Evolutionary conservation across 2,329 filamentous ascomycete species (phyloP).

Genomic region (Phialemonium atrogriseum): DNA sequence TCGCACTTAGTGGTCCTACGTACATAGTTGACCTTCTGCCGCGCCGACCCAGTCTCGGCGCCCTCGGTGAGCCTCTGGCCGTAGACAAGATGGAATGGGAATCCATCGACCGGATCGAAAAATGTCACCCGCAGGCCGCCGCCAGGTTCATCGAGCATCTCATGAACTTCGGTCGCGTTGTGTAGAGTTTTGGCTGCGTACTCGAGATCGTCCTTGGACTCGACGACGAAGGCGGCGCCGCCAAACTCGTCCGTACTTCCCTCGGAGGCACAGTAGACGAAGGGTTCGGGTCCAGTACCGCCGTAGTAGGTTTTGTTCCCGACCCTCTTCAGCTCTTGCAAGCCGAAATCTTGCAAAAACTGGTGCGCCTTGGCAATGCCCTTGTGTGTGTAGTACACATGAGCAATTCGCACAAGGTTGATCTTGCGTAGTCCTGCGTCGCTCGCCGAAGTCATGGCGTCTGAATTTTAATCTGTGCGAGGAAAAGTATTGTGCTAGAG

Average conservation of each 20-base stretch:
- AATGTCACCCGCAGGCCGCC: slow-evolving; percentile 44
- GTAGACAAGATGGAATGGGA: slow-evolving; percentile 45
- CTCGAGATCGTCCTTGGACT: slow-evolving; percentile 40
- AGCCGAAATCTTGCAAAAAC: slow-evolving; percentile 34
- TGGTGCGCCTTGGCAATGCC: slow-evolving; percentile 24
- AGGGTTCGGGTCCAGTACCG: slow-evolving; percentile 48
- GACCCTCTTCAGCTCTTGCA: slow-evolving; percentile 22
- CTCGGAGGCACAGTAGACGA: slow-evolving; percentile 41
- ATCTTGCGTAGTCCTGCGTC: slow-evolving; percentile 13
- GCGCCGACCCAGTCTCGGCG: too few species aligned
- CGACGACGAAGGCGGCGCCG: slow-evolving; percentile 45
- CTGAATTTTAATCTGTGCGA: too few species aligned
- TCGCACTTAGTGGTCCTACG: too few species aligned
- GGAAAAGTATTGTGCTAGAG: too few species aligned
- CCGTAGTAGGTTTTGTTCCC: slow-evolving; percentile 41
- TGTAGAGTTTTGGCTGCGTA: slow-evolving; percentile 33
- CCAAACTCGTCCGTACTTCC: slow-evolving; percentile 37
- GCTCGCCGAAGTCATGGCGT: too few species aligned
- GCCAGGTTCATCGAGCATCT: slow-evolving; percentile 38
- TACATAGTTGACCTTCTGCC: too few species aligned
- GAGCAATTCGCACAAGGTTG: slow-evolving; percentile 20
- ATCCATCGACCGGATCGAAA: slow-evolving; percentile 42
- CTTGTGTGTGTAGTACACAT: slow-evolving; percentile 31
- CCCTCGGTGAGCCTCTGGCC: slow-evolving; percentile 37
- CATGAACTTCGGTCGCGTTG: slow-evolving; percentile 28